Conservation (phyloP, 2,329 filamentous ascomycete genomes). For the Nemania sp. region DNA sequence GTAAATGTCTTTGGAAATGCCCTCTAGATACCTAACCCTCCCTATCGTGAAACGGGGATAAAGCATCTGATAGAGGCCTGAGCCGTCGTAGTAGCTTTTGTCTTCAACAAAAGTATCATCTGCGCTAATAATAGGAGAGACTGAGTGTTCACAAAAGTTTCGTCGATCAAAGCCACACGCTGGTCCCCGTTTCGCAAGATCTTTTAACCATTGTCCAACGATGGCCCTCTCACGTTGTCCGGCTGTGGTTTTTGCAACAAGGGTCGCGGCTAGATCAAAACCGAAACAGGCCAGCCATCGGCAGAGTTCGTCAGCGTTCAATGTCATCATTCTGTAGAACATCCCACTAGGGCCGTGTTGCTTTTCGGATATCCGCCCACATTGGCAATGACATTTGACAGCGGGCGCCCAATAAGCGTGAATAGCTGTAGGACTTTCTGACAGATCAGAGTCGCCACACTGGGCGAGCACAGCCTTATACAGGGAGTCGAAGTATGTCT, state of each 20-base stretch:
- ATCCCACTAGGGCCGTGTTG: not conserved
- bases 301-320: conserved; percentile 15
- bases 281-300: conserved; percentile 17
- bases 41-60: conserved; percentile 3
- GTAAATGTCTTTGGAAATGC: not conserved
- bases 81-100: not conserved
- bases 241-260: not conserved
- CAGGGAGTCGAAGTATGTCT: conserved; percentile 13
- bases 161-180: conserved; percentile 1
- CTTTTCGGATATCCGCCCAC: not conserved
- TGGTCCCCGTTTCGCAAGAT: conserved; percentile 4
- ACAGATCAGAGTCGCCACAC: conserved; percentile 6
- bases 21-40: not conserved
- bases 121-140: not conserved
- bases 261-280: conserved; percentile 1
- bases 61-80: conserved; percentile 22
- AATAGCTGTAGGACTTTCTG: conserved; percentile 12
- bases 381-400: not conserved
- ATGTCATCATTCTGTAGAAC: not conserved
- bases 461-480: conserved; percentile 10
- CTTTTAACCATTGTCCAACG: not conserved
- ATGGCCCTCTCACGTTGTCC: conserved; percentile 4
- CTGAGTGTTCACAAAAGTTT: not conserved
- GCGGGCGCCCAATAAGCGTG: not conserved
- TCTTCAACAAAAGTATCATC: not conserved